Evolutionary conservation across 805 yeast species (phyloP).

Genomic region (Candida hispaniensis): DNA sequence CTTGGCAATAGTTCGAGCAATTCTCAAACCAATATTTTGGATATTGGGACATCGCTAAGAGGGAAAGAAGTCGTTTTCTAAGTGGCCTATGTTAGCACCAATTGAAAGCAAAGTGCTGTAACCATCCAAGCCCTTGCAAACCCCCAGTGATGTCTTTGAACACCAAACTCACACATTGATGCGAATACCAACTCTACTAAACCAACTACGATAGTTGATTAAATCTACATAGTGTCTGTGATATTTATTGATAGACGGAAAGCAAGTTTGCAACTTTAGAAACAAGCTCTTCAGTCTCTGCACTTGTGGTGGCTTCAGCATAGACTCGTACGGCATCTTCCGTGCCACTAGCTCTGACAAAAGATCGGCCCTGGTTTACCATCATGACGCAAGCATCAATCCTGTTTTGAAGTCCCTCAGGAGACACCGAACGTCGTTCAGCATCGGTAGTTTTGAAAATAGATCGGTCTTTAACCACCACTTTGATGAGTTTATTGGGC

Average conservation of each 20-base stretch:
- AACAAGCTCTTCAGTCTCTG: slow-evolving; percentile 39
- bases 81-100: too few relatives aligned
- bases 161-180: too few relatives aligned
- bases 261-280: too few relatives aligned
- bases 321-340: slow-evolving; percentile 96
- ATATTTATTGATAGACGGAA: too few relatives aligned
- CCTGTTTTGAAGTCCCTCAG: slow-evolving; percentile 61
- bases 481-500: slow-evolving; percentile 78
- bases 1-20: slow-evolving; percentile 2
- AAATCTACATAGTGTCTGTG: too few relatives aligned
- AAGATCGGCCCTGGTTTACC: slow-evolving; percentile 60
- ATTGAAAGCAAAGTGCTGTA: too few relatives aligned
- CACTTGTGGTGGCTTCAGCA: slow-evolving; percentile 63
- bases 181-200: too few relatives aligned
- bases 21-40: slow-evolving; percentile 9
- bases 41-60: too few relatives aligned
- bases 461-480: slow-evolving; percentile 69
- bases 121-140: too few relatives aligned
- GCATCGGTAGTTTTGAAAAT: slow-evolving; percentile 80
- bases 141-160: too few relatives aligned
- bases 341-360: slow-evolving; percentile 95
- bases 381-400: slow-evolving; percentile 56
- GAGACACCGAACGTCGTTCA: slow-evolving; percentile 69
- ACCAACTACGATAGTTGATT: background rate
- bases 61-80: too few relatives aligned